These are phyloP conservation scores for Vitis hybrid DNA, from an alignment of 177 flowering plant species.

Conservation along the genomic window DNA sequence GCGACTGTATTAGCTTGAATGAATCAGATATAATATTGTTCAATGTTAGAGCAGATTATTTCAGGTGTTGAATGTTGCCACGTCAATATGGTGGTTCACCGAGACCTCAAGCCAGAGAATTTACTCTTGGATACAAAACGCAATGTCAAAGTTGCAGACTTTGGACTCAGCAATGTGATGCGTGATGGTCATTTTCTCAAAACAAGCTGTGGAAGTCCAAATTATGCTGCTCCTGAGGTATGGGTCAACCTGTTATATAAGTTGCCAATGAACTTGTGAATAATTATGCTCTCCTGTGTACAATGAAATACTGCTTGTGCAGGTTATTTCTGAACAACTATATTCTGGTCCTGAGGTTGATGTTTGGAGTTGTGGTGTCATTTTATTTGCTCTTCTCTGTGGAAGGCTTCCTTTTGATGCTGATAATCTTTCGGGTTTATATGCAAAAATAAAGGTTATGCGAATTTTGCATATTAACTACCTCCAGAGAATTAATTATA, in stretches of 20 bases:
- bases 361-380: constrained; percentile 31
- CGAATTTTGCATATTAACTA: neutral
- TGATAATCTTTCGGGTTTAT: constrained; percentile 13
- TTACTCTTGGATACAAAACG: constrained; percentile 19
- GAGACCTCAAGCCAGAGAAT: constrained; percentile 40
- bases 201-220: constrained; percentile 38
- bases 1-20: neutral
- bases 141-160: constrained; percentile 32
- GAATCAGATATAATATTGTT: too few species aligned
- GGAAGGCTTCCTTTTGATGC: constrained; percentile 27
- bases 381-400: constrained; percentile 25
- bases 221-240: constrained; percentile 45
- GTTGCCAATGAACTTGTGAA: neutral
- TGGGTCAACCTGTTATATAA: neutral
- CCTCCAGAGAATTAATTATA: neutral
- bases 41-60: constrained; percentile 23
- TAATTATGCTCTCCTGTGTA: neutral
- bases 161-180: constrained; percentile 32
- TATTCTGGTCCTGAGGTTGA: constrained; percentile 32
- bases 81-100: constrained; percentile 28
- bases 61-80: constrained; percentile 44
- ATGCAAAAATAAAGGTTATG: constrained; percentile 12
- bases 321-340: constrained; percentile 17
- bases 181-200: constrained; percentile 36
- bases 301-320: neutral